Conservation (phyloP, 1,139 yeast genomes). For the Blastobotrys petasosporus region DNA sequence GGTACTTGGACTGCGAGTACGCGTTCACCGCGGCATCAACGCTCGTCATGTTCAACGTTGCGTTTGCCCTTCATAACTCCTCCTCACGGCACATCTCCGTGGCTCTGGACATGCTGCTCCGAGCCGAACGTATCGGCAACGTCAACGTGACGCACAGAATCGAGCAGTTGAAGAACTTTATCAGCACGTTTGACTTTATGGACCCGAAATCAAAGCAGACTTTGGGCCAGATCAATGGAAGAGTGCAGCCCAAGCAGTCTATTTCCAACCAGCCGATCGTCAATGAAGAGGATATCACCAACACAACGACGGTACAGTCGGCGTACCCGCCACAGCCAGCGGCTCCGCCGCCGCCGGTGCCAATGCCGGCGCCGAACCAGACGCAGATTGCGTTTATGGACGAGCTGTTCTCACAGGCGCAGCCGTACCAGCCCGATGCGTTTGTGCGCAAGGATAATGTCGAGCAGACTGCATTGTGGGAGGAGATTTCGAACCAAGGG, state of each 20-base stretch:
- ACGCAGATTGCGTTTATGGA: slow-evolving; percentile 1
- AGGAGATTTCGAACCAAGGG: slow-evolving; percentile 23
- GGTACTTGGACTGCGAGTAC: slow-evolving; percentile 87
- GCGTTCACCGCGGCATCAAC: slow-evolving; percentile 78
- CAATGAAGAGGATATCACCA: no score
- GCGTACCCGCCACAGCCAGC: no score
- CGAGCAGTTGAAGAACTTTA: slow-evolving; percentile 16
- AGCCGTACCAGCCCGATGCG: slow-evolving; percentile 8
- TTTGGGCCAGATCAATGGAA: background rate
- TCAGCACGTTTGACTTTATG: slow-evolving; percentile 17
- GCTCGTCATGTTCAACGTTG: slow-evolving; percentile 32
- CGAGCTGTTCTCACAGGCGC: slow-evolving; percentile 8
- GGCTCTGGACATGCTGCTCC: slow-evolving; percentile 11
- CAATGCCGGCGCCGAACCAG: background rate
- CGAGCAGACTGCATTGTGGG: slow-evolving; percentile 22
- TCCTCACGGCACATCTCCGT: slow-evolving; percentile 7
- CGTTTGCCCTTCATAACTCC: slow-evolving; percentile 9
- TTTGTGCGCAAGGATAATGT: slow-evolving; percentile 14
- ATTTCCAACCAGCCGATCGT: no score
- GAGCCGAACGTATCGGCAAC: slow-evolving; percentile 6
- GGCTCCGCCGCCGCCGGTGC: no score
- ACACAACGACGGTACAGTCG: background rate
- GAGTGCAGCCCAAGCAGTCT: background rate
- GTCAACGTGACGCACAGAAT: slow-evolving; percentile 13
- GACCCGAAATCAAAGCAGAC: slow-evolving; percentile 2